Evolutionary conservation across 257 asterid species (phyloP).

Genomic region (Fraxinus quadrangulata): DNA sequence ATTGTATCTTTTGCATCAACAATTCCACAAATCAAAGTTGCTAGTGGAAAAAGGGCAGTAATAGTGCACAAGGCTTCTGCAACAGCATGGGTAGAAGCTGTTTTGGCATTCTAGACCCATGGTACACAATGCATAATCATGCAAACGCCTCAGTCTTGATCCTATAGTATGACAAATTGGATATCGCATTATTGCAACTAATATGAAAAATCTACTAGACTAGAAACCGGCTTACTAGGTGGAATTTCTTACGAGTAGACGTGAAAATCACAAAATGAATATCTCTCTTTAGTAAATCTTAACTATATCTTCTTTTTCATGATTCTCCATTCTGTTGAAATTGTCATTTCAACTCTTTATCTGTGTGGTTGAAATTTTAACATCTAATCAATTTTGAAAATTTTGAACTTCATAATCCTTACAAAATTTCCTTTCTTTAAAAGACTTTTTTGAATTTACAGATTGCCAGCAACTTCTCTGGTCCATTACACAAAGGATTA

Average conservation of each 20-base stretch:
- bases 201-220: not conserved
- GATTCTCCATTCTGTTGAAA: not conserved
- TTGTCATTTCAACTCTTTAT: not conserved
- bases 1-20: not conserved
- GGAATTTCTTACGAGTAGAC: not conserved
- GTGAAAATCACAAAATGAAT: not conserved
- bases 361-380: not conserved
- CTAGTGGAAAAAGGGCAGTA: slow-evolving; percentile 1
- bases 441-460: not conserved
- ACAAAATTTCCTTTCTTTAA: not conserved
- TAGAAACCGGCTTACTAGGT: not conserved
- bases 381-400: not conserved
- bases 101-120: not conserved
- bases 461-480: not conserved
- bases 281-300: not conserved
- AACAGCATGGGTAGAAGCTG: not conserved
- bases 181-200: not conserved
- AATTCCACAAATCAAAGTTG: not conserved
- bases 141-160: not conserved
- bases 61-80: not conserved
- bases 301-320: not conserved
- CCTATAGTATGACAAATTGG: not conserved
- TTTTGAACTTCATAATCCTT: not conserved
- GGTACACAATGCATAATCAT: not conserved
- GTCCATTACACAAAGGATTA: not conserved